These are phyloP conservation scores for Zelonia costaricensis DNA, from an alignment of 208 protist genomes.

Conservation along the genomic window DNA sequence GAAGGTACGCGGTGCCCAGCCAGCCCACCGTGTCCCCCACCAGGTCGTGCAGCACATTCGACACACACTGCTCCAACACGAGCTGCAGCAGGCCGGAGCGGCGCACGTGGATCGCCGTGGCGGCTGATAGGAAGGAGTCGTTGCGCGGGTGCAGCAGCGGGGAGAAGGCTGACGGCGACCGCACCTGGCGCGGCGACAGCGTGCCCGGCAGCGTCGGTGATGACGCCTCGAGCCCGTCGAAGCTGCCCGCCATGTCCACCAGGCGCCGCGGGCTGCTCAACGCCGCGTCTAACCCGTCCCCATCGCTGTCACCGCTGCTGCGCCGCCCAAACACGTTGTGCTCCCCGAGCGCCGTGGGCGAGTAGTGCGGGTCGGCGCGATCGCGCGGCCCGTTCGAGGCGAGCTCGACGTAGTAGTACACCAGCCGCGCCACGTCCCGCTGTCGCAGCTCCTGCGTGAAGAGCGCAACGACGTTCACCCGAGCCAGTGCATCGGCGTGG, in stretches of 20 bases:
- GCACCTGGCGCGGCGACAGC: background rate
- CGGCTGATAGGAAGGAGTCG: slow-evolving; percentile 6
- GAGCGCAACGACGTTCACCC: slow-evolving; percentile 4
- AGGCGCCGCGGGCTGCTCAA: background rate
- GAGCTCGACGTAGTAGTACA: slow-evolving; percentile 28
- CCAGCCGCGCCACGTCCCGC: slow-evolving; percentile 24
- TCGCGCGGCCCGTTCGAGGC: slow-evolving; percentile 24
- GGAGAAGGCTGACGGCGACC: background rate
- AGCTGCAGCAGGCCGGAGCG: slow-evolving; percentile 44
- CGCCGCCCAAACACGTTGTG: slow-evolving; percentile 33
- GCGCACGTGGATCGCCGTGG: slow-evolving; percentile 35
- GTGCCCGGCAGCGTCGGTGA: background rate
- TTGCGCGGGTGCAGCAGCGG: slow-evolving; percentile 5
- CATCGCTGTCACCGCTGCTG: slow-evolving; percentile 12
- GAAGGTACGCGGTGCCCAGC: slow-evolving; percentile 26
- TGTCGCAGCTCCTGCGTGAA: slow-evolving; percentile 24
- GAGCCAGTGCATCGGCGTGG: slow-evolving; percentile 12
- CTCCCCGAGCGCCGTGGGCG: slow-evolving; percentile 21
- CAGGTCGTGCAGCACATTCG: slow-evolving; percentile 61
- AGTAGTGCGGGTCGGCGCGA: slow-evolving; percentile 22
- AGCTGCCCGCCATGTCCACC: background rate
- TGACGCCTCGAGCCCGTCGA: background rate
- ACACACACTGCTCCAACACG: slow-evolving; percentile 63
- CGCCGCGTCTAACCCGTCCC: background rate
- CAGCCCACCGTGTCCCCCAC: slow-evolving; percentile 61